phyloP scores from a whole-genome alignment of 352 stramenopile species.

The Phytophthora palmivora region DNA sequence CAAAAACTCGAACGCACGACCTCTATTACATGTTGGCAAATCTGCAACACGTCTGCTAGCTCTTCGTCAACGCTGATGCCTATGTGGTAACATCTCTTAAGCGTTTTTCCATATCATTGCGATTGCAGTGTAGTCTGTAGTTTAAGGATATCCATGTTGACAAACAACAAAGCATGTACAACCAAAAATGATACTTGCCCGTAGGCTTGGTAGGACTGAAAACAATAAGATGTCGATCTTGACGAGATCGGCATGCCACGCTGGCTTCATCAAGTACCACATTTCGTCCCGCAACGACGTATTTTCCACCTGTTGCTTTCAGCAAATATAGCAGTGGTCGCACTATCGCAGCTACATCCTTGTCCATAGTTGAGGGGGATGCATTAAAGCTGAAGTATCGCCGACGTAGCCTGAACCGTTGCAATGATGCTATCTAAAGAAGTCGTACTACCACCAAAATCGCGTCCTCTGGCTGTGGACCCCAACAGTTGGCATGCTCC shows the following conservation, averaged over 20 bases:
- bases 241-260: slow-evolving; percentile 7
- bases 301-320: background rate
- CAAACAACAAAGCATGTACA: slow-evolving; percentile 1
- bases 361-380: background rate
- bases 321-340: background rate
- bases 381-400: background rate
- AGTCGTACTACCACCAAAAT: no score
- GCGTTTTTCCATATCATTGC: background rate
- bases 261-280: slow-evolving; percentile 17
- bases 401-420: background rate
- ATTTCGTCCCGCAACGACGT: slow-evolving; percentile 1
- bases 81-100: slow-evolving; percentile 3
- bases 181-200: slow-evolving; percentile 24
- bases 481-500: no score
- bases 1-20: slow-evolving; percentile 5
- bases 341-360: background rate
- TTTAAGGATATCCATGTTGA: background rate
- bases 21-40: slow-evolving; percentile 20
- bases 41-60: slow-evolving; percentile 1
- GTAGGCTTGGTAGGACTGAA: slow-evolving; percentile 18
- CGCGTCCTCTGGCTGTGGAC: no score
- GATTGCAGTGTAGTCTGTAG: slow-evolving; percentile 2
- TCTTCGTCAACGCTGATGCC: slow-evolving; percentile 2
- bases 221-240: slow-evolving; percentile 9
- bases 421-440: background rate